Conservation (phyloP, 2,329 filamentous ascomycete species). For the Sarocladium oryzae region DNA sequence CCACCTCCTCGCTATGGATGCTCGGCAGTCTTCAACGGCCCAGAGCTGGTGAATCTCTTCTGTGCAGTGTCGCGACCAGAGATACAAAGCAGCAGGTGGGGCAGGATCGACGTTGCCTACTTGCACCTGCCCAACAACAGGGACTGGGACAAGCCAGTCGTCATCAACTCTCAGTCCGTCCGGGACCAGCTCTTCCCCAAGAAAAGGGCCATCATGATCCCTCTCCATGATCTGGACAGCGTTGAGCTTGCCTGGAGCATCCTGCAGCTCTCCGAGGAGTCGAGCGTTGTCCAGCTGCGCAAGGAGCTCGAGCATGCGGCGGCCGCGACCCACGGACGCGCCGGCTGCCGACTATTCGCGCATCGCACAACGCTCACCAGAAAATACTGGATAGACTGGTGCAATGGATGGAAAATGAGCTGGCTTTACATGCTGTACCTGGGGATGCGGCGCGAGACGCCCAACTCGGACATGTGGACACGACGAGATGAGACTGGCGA, state of each 20-base stretch:
- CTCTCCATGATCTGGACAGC: not conserved
- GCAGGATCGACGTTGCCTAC: not conserved
- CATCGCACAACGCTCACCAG: not conserved
- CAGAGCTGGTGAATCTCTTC: not conserved
- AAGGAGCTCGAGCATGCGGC: not conserved
- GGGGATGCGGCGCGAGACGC: not conserved
- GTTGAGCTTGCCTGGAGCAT: not conserved
- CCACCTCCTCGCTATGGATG: too few relatives aligned
- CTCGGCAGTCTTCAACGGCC: not conserved
- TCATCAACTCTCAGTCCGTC: not conserved
- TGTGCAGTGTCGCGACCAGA: not conserved
- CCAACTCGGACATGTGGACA: not conserved
- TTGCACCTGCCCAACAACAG: not conserved
- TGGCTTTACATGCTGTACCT: conserved; percentile 1
- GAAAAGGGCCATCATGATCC: not conserved
- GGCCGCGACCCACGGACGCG: not conserved
- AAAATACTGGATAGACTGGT: not conserved
- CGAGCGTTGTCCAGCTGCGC: not conserved
- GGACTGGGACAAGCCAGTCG: not conserved
- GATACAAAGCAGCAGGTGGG: not conserved
- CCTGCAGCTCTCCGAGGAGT: not conserved
- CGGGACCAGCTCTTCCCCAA: not conserved
- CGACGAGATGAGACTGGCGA: not conserved
- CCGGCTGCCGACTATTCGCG: not conserved
- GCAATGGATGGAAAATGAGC: not conserved